A percentile compares a stretch with the other conserved stretches of the same genome.
phyloP scores from a whole-genome alignment of 805 yeast species.

The Pichia exigua region DNA sequence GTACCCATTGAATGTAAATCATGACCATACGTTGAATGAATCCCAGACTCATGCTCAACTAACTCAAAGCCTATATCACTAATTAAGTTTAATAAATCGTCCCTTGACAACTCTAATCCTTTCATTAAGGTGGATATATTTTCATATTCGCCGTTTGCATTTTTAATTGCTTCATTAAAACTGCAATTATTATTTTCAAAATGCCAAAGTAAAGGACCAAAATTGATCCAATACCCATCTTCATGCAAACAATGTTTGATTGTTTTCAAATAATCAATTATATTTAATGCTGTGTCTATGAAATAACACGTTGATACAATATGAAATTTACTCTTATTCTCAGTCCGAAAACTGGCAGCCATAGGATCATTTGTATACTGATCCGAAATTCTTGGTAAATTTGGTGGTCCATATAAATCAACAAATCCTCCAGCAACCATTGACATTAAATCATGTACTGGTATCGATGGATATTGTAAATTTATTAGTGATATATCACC shows the following conservation, averaged over 20 bases:
- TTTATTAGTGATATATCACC: conserved; percentile 30
- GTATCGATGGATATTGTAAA: conserved; percentile 31
- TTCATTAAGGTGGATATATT: conserved; percentile 30
- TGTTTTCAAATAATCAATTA: conserved; percentile 48
- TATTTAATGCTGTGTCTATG: conserved; percentile 54
- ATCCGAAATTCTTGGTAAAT: conserved; percentile 27
- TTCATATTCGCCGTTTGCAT: conserved; percentile 15
- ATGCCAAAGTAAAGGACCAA: conserved; percentile 71
- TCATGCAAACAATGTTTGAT: conserved; percentile 37
- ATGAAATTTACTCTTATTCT: conserved; percentile 34
- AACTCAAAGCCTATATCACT: conserved; percentile 45
- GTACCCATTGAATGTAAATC: conserved; percentile 44
- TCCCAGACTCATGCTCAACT: conserved; percentile 33
- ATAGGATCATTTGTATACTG: conserved; percentile 30
- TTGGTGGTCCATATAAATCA: conserved; percentile 54
- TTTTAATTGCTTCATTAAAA: conserved; percentile 16
- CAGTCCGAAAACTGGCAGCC: conserved; percentile 35
- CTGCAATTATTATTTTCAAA: conserved; percentile 44
- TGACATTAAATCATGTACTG: conserved; percentile 49
- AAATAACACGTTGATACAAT: conserved; percentile 50
- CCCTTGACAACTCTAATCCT: conserved; percentile 54
- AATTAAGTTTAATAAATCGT: conserved; percentile 44
- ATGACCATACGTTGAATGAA: conserved; percentile 46
- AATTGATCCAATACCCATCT: conserved; percentile 52
- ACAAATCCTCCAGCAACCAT: conserved; percentile 69